A percentile compares a stretch with the other conserved stretches of the same genome.
Conservation (phyloP, 345 rosid species). For the Diplotaxis tenuifolia region DNA sequence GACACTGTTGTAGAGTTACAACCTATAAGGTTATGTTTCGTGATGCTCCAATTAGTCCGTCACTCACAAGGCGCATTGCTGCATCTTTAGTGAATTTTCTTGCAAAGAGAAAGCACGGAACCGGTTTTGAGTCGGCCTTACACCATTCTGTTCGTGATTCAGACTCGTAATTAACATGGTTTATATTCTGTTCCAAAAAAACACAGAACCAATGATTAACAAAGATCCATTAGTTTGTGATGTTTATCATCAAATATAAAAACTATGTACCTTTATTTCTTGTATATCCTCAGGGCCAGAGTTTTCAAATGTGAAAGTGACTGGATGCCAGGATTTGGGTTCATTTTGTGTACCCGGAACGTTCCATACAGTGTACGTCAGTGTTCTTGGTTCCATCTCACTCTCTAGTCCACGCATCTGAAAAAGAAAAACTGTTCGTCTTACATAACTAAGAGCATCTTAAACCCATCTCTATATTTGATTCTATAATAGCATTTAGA, state of each 20-base stretch:
- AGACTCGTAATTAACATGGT: constrained; percentile 65
- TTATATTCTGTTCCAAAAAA: constrained; percentile 43
- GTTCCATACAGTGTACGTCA: constrained; percentile 89
- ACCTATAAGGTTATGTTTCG: constrained; percentile 24
- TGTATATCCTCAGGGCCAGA: constrained; percentile 55
- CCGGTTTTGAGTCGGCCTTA: constrained; percentile 42
- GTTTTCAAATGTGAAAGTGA: constrained; percentile 58
- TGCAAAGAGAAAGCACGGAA: constrained; percentile 80
- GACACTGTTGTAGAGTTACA: constrained; percentile 4
- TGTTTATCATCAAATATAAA: neutral
- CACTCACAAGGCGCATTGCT: constrained; percentile 74
- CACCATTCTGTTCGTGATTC: constrained; percentile 93
- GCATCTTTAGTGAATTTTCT: constrained; percentile 90
- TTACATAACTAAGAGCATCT: neutral
- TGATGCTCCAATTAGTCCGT: constrained; percentile 55
- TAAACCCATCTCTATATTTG: neutral
- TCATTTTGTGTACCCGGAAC: constrained; percentile 54
- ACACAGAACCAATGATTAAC: neutral
- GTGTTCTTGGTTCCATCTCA: constrained; percentile 76
- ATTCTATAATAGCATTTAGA: neutral
- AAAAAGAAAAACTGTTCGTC: neutral
- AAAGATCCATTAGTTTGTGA: neutral
- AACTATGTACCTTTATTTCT: constrained; percentile 61
- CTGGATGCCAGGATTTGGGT: constrained; percentile 82
- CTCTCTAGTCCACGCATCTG: constrained; percentile 77